These are phyloP conservation scores for Ceriops decandra DNA, from an alignment of 345 rosid species.

Conservation along the genomic window DNA sequence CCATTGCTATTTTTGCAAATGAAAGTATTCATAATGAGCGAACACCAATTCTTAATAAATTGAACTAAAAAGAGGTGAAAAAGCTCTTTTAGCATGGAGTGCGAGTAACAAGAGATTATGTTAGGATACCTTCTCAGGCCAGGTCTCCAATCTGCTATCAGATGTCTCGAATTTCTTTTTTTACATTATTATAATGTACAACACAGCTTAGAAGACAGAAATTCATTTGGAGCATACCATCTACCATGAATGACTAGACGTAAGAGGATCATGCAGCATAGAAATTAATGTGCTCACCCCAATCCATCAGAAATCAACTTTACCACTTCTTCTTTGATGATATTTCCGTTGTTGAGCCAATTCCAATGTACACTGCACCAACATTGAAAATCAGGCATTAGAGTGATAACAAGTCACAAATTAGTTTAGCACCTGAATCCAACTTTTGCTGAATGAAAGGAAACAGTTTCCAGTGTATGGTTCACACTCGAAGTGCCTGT, in stretches of 20 bases:
- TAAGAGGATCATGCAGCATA: slow-evolving; percentile 53
- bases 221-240: slow-evolving; percentile 45
- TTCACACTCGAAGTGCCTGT: background rate
- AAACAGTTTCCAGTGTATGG: background rate
- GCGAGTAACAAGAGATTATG: background rate
- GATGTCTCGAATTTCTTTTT: background rate
- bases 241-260: slow-evolving; percentile 53
- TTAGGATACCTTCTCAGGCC: slow-evolving; percentile 25
- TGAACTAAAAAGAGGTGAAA: too few relatives aligned
- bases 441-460: background rate
- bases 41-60: too few relatives aligned
- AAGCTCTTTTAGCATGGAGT: background rate
- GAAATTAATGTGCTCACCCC: slow-evolving; percentile 52
- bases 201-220: slow-evolving; percentile 1
- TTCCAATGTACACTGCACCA: slow-evolving; percentile 56
- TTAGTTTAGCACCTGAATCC: background rate
- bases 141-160: slow-evolving; percentile 14
- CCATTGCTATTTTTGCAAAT: background rate
- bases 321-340: slow-evolving; percentile 41
- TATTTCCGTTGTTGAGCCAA: slow-evolving; percentile 39
- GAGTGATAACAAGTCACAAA: background rate
- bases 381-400: slow-evolving; percentile 3
- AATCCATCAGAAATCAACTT: slow-evolving; percentile 79
- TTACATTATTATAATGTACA: slow-evolving; percentile 2
- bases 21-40: too few relatives aligned